phyloP scores from a whole-genome alignment of 2,329 filamentous ascomycete species.

The Clarireedia hainanense region DNA sequence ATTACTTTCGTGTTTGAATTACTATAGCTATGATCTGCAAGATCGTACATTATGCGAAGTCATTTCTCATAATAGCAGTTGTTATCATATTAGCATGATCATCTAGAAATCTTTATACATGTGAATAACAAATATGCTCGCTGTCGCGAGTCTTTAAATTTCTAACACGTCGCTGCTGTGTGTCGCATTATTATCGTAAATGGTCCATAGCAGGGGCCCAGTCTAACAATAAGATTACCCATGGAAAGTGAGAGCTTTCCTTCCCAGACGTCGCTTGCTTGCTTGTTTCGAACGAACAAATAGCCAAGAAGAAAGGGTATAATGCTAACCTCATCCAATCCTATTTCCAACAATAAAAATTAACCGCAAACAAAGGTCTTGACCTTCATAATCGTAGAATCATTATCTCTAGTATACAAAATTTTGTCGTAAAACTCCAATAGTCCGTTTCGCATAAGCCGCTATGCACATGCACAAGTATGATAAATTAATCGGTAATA shows the following conservation, averaged over 20 bases:
- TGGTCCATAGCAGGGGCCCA: neutral
- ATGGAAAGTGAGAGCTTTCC: neutral
- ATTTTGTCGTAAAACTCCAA: neutral
- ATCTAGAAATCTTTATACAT: no score
- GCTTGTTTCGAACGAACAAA: neutral
- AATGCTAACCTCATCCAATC: conserved; percentile 5
- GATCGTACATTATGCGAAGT: no score
- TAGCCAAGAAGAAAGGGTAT: conserved; percentile 9
- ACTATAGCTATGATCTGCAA: no score
- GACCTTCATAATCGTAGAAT: neutral
- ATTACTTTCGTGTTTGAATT: neutral
- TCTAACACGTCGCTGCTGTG: neutral
- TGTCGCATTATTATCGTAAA: neutral
- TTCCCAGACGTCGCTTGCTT: neutral
- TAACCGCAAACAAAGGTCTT: neutral
- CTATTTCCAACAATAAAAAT: neutral
- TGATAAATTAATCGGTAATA: neutral
- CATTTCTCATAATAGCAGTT: no score
- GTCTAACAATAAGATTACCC: neutral
- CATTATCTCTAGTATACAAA: neutral
- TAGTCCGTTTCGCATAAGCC: neutral
- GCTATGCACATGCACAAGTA: neutral
- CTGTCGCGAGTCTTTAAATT: neutral
- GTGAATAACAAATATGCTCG: neutral
- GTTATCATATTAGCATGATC: no score